Evolutionary conservation across 257 asterid species (phyloP).

Genomic region (Nicotiana sylvestris): DNA sequence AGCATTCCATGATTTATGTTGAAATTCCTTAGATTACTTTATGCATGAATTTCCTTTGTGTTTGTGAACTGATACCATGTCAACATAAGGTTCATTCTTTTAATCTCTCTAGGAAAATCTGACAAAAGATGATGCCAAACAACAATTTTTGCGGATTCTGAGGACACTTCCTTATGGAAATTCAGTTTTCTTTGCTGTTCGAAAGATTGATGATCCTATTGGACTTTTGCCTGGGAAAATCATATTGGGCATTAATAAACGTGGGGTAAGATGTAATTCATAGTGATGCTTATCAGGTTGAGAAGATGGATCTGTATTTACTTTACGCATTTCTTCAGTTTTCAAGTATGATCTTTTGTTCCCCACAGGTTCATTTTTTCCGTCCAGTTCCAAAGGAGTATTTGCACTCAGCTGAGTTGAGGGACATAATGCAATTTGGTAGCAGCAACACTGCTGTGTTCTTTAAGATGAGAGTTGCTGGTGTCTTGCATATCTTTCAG

Average conservation of each 20-base stretch:
- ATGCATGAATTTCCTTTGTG: background rate
- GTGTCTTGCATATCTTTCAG: slow-evolving; percentile 93
- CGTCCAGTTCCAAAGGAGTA: slow-evolving; percentile 99
- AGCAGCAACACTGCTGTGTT: slow-evolving; percentile 98
- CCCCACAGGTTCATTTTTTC: slow-evolving; percentile 86
- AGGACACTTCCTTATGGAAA: slow-evolving; percentile 96
- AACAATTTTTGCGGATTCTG: slow-evolving; percentile 85
- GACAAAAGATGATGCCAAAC: slow-evolving; percentile 97
- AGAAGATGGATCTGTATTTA: background rate
- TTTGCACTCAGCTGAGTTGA: slow-evolving; percentile 93
- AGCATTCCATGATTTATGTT: background rate
- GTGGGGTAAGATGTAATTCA: slow-evolving; percentile 63
- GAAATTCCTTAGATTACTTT: background rate
- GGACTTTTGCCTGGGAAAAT: slow-evolving; percentile 96
- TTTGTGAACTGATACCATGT: background rate
- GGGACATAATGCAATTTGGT: slow-evolving; percentile 99
- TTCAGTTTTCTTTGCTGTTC: slow-evolving; percentile 97
- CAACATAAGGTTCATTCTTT: background rate
- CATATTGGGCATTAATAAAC: slow-evolving; percentile 87
- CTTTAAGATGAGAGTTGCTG: slow-evolving; percentile 99
- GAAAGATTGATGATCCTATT: slow-evolving; percentile 98
- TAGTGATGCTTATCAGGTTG: background rate
- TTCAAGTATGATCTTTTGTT: slow-evolving; percentile 13
- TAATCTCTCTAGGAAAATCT: slow-evolving; percentile 60
- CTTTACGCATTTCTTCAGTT: background rate